Conservation (phyloP, 1,284 basidiomycete species). For the Trametes polyzona region DNA sequence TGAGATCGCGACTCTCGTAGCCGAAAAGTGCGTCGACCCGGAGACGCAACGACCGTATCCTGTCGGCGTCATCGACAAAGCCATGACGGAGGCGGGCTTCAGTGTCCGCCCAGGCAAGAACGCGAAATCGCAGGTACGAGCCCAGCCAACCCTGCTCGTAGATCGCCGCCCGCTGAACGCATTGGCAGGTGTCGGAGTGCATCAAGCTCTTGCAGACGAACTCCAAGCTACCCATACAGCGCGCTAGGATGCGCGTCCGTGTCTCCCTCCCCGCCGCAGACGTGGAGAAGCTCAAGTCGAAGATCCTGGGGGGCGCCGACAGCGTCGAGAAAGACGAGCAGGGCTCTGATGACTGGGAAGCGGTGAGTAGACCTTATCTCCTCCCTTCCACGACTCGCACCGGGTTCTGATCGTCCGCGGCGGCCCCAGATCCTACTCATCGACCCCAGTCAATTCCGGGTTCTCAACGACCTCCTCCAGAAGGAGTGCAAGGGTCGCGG, state of each 20-base stretch:
- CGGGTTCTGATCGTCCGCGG: neutral
- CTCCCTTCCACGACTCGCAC: neutral
- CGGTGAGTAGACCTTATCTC: conserved; percentile 53
- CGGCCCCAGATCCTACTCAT: conserved; percentile 83
- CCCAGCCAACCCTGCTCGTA: neutral
- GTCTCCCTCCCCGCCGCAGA: conserved; percentile 81
- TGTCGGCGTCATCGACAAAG: conserved; percentile 97
- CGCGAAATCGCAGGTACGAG: conserved; percentile 84
- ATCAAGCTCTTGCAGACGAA: conserved; percentile 84
- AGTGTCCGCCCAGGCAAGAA: conserved; percentile 88
- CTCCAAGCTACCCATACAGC: conserved; percentile 87
- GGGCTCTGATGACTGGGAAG: conserved; percentile 83
- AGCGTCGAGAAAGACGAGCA: conserved; percentile 87
- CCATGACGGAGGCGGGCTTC: conserved; percentile 94
- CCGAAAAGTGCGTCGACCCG: conserved; percentile 96
- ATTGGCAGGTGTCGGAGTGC: conserved; percentile 84
- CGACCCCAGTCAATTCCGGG: conserved; percentile 89
- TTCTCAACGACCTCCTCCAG: conserved; percentile 89
- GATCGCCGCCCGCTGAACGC: neutral
- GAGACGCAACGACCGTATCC: conserved; percentile 88
- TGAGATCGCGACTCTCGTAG: conserved; percentile 94
- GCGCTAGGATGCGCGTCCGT: conserved; percentile 91
- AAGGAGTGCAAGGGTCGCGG: conserved; percentile 88
- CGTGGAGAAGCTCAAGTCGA: conserved; percentile 73
- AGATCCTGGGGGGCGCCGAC: conserved; percentile 75